Base-by-base conservation (phyloP, 106 monocot species). In the Cymbidium sinense region DNA sequence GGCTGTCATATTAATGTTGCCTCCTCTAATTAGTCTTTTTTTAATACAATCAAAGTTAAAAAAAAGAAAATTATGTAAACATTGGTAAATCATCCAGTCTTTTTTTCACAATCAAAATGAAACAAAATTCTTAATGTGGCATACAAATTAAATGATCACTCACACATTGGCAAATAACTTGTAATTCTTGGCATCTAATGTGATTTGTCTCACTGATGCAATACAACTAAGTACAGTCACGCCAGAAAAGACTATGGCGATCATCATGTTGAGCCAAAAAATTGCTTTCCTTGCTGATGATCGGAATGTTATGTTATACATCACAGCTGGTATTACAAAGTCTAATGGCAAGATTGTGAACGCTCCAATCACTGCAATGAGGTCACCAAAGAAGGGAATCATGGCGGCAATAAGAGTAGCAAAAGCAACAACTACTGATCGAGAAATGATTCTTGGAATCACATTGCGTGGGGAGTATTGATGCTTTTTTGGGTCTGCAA, bases 331-430 rank as follows among this genome's bases (percentile, higher is more conserved):
- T 61, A 96, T 21, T 11, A 89, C 85, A 71, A 96, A 96, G 78
- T 96, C 96, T 2, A 96, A 89, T 1, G 96, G 96, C 21, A 96
- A 75, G 80, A 89, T 93, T 7, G 88, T 89, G 44, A 96, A 93
- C 0, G 93, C 96, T 1, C 96, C 96, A 18, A 96, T 86, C 30
- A 93, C 77, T 1, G 83, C 91, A 61, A 88, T 87, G 80, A 96
- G 80, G 69, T 93, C 96, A 11, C 93, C 96, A 29, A 96, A 96
- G 82, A 96, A 96, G 0, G 96, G 96, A 34, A 96, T 83, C 96
- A 96, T 96, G 64, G 93, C 93, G 9, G 91, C 93, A 8, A 96
- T 69, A 51, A 79, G 77, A 5, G 96, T 96, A 3, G 83, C 82
- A 0, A 84, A 0, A 0, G 64, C 83, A 21, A 96, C 76, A 4